phyloP scores from a whole-genome alignment of 2,329 filamentous ascomycete genomes.

The Aspergillus sojae region DNA sequence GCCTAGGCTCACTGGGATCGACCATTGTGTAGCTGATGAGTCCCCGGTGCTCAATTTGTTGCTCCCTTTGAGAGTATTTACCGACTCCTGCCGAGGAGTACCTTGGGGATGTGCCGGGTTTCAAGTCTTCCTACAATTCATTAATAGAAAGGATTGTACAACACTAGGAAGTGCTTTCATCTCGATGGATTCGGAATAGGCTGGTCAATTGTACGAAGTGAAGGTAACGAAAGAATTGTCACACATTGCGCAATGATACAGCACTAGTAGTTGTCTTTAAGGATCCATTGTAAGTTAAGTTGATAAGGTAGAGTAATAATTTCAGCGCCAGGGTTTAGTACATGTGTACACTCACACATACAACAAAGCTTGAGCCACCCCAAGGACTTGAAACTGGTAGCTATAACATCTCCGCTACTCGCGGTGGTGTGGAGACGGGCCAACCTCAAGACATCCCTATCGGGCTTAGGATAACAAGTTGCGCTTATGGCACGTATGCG shows the following conservation, averaged over 20 bases:
- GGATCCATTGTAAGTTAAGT: constrained; percentile 4
- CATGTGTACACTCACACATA: constrained; percentile 1
- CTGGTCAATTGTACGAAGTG: constrained; percentile 12
- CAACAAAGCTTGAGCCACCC: neutral
- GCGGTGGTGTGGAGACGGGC: neutral
- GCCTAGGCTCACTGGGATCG: constrained; percentile 40
- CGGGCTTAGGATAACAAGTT: constrained; percentile 3
- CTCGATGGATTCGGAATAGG: constrained; percentile 12
- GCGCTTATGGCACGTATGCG: constrained; percentile 9
- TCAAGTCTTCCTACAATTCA: constrained; percentile 16
- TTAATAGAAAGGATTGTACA: constrained; percentile 10
- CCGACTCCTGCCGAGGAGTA: constrained; percentile 10
- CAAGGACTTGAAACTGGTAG: neutral
- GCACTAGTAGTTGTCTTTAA: neutral
- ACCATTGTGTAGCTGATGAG: constrained; percentile 29
- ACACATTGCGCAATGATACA: constrained; percentile 20
- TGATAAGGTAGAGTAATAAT: neutral
- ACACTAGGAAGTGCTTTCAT: constrained; percentile 16
- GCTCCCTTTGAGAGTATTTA: constrained; percentile 4
- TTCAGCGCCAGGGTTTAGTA: neutral
- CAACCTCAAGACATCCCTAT: constrained; percentile 1
- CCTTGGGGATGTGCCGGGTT: constrained; percentile 4
- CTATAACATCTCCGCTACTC: neutral
- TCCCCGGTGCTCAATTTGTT: constrained; percentile 8
- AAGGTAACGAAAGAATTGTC: neutral